Conservation (phyloP, 805 yeast genomes). For the Spathaspora hagerdaliae region DNA sequence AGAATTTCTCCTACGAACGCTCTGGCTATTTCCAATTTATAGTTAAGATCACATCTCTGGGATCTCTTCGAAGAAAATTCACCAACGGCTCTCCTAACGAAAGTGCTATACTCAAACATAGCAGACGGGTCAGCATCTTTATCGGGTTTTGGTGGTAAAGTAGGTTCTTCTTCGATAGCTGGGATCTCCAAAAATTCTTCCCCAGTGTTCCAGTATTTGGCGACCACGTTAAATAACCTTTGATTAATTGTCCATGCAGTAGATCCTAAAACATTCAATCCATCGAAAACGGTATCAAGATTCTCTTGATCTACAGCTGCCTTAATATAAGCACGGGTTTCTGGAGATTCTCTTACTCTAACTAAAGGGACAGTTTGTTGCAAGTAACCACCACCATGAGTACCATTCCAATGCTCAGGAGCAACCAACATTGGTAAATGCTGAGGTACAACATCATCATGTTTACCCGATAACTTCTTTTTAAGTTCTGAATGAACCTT, state of each 20-base stretch:
- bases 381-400: constrained; percentile 82
- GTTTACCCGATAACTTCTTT: constrained; percentile 58
- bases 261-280: constrained; percentile 78
- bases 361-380: constrained; percentile 61
- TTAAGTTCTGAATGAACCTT: constrained; percentile 69
- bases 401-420: constrained; percentile 85
- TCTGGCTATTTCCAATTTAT: constrained; percentile 91
- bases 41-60: constrained; percentile 88
- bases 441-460: constrained; percentile 77
- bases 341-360: constrained; percentile 81
- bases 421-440: constrained; percentile 85
- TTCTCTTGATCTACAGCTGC: constrained; percentile 74
- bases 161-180: constrained; percentile 38
- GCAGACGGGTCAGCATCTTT: constrained; percentile 68
- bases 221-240: constrained; percentile 60
- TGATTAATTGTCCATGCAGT: constrained; percentile 93
- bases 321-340: constrained; percentile 81
- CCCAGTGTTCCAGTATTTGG: constrained; percentile 85
- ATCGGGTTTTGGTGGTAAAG: constrained; percentile 49
- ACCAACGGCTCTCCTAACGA: constrained; percentile 48
- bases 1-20: constrained; percentile 76
- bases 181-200: constrained; percentile 71
- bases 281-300: constrained; percentile 66
- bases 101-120: constrained; percentile 51
- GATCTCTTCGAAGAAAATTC: constrained; percentile 71